Base-by-base conservation (phyloP, 345 rosid genomes). In the Brassica carinata region DNA sequence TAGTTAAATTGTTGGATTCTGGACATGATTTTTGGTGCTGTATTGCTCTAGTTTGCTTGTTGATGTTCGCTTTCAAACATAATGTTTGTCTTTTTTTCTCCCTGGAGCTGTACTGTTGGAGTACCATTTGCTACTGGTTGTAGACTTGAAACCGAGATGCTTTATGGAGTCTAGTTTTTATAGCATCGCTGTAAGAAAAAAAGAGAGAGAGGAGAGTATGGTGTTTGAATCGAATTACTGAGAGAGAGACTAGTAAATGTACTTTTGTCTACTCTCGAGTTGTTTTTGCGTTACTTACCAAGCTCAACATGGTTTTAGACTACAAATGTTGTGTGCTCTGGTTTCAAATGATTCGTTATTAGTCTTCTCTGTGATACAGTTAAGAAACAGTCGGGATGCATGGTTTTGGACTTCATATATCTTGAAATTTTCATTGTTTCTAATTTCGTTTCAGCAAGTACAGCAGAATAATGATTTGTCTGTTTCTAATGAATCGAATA, bases 401-500 rank as follows among this genome's bases (percentile, higher is more conserved):
- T 69, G 31, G 74, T 15, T 66, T 31, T 67, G 5, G 67, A 18
- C 18, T 17, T 17, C 8, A 33, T 10, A 48, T 71, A 34, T 66
- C 67, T 27, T 69, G 43, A 67, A 30, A 31, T 31, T 18, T 11
- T 40, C 57, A 66, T 31, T 57, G 40, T 43, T 51, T 63, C 27
- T 36, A 17, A 7, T 63, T 66, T 33, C 33, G 57, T 58, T 19
- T 67, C 5, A 36, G 67, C 7, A 29, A 61, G 43, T 4, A 58
- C 40, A 62, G 75, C 11, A 68, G 43, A 69, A 7, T 0, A 53
- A 26, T 17, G 43, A 11, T 23, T 64, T n/a, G 65, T 5, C 23
- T 67, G 23, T 43, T 45, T 78, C 5, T 34, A 23, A 53, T 33
- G 58, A 69, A 78, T 63, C 71, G 38, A 57, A 33, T 3, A 27